Evolutionary conservation across 2,329 filamentous ascomycete species (phyloP), one percentile per base, ranked within the genome.

Genomic region (Catunica adiposa): DNA sequence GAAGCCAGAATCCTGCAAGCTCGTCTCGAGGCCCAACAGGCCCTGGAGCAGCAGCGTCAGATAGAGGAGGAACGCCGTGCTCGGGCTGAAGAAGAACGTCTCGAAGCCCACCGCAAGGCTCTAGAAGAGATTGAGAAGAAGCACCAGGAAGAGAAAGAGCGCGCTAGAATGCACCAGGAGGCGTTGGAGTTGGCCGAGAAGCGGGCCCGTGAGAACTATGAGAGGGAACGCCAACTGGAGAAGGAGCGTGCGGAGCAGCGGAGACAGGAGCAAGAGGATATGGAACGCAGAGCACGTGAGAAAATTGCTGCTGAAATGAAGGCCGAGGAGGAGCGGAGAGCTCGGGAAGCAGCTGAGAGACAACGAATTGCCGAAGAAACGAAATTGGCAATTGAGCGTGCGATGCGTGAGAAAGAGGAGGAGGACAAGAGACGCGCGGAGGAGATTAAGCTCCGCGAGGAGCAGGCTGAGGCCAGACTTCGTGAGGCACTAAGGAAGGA

Each of bases 101-200:
- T 64, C 50, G 66, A 65, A 54, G 66, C 64, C 0, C 71, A 71
- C 14, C 64, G 65, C 17, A 63, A 64, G 38, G 68, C 66, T 37
- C 63, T 68, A 34, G 68, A 67, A 60, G 73, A 72, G 44, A 72
- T 73, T 17, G 71, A 73, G 50, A 70, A 66, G 1, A 69, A 73
- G 58, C 62, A 69, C 46, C 69, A 69, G 56, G 69, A 66, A 1
- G 74, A 71, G 0, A 73, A 73, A 53, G 72, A 70, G 25, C 67
- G 63, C n/a, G 64, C 67, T 50, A 66, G 66, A 57, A 64, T 65
- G 25, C 70, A 72, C 15, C 68, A 68, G 6, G 69, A 71, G 38
- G 69, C 66, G 5, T 62, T 64, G 14, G 60, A 60, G 15, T 62
- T 71, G 1, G 76, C 75, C 8, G 74, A 79, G 59, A 71, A 74